These are phyloP conservation scores for Linum trigynum DNA, from an alignment of 345 rosid species.

Conservation along the genomic window DNA sequence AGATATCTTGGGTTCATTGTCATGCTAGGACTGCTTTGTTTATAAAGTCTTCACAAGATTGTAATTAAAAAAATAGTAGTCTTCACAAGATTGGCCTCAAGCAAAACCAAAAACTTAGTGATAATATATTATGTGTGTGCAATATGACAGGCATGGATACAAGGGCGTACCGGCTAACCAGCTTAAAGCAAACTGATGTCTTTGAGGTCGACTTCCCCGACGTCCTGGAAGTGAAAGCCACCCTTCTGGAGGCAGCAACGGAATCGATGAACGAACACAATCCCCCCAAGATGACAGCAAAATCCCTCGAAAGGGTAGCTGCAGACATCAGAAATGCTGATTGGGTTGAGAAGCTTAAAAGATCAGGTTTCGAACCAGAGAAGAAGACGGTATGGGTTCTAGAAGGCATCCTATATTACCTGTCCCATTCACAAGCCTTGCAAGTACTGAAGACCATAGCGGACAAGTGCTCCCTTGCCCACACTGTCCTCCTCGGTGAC, in stretches of 20 bases:
- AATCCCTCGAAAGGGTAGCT: conserved; percentile 70
- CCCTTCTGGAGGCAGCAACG: conserved; percentile 53
- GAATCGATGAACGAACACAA: conserved; percentile 31
- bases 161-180: conserved; percentile 68
- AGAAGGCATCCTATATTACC: conserved; percentile 89
- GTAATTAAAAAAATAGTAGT: too few relatives aligned
- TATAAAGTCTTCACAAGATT: too few relatives aligned
- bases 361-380: conserved; percentile 57
- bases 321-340: conserved; percentile 57
- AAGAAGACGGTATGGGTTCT: conserved; percentile 82
- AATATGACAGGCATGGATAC: conserved; percentile 69
- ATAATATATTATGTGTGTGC: not conserved
- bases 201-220: conserved; percentile 84
- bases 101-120: not conserved
- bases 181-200: conserved; percentile 58
- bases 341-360: conserved; percentile 70
- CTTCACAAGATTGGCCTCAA: not conserved
- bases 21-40: too few relatives aligned
- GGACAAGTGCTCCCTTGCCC: conserved; percentile 45
- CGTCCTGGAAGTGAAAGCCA: conserved; percentile 54
- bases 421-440: conserved; percentile 68
- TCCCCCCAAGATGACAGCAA: conserved; percentile 44
- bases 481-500: conserved; percentile 80
- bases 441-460: conserved; percentile 81
- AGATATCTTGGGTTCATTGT: too few relatives aligned